phyloP scores from a whole-genome alignment of 176 grass and related monocot species.

The Triticum dicoccoides region DNA sequence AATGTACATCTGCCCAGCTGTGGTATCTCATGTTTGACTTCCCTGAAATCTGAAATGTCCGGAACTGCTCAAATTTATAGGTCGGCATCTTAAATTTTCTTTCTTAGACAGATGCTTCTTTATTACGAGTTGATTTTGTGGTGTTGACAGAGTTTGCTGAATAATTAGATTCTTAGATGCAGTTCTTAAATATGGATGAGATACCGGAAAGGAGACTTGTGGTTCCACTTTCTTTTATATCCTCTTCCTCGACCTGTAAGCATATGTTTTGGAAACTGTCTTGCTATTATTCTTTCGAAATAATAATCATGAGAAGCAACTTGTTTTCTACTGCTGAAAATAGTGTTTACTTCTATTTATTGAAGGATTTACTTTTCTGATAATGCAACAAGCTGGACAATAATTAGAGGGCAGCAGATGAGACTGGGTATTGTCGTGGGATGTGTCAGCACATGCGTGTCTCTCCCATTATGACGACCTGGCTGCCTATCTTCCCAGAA shows the following conservation, averaged over 20 bases:
- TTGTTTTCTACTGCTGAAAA: background rate
- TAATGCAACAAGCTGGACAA: background rate
- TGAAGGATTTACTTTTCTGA: background rate
- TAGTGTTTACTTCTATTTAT: background rate
- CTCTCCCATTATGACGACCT: too few relatives aligned
- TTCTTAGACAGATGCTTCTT: background rate
- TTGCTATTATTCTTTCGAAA: background rate
- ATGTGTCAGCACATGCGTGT: too few relatives aligned
- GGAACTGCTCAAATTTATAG: too few relatives aligned
- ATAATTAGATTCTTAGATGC: background rate
- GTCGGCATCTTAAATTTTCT: background rate
- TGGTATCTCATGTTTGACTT: too few relatives aligned
- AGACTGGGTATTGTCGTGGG: too few relatives aligned
- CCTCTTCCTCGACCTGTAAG: background rate
- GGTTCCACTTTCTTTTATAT: background rate
- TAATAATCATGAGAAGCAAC: background rate
- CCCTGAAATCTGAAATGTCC: too few relatives aligned
- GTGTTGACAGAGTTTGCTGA: background rate
- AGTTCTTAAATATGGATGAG: background rate
- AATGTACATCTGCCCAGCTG: too few relatives aligned
- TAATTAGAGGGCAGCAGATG: too few relatives aligned
- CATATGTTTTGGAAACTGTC: background rate
- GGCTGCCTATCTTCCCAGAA: too few relatives aligned
- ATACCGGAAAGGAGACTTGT: background rate
- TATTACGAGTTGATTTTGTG: background rate